These are phyloP conservation scores for Colletotrichum paranaense DNA, from an alignment of 2,329 filamentous ascomycete species.

Conservation along the genomic window DNA sequence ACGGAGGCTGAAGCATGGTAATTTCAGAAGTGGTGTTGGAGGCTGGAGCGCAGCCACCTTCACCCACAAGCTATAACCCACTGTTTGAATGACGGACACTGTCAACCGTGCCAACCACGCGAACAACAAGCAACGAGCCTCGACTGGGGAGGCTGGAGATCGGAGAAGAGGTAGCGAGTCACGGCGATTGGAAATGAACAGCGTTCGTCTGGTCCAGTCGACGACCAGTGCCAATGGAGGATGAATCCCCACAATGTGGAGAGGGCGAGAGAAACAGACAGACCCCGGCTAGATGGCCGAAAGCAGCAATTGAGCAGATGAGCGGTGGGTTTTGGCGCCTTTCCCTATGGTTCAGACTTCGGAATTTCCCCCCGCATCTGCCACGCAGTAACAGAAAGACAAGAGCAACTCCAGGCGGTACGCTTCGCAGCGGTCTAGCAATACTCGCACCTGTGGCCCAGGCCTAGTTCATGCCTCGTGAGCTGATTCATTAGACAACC, in stretches of 20 bases:
- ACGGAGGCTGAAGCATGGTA: neutral
- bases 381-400: too few species aligned
- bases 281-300: slow-evolving; percentile 18
- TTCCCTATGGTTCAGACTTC: neutral
- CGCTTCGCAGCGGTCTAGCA: slow-evolving; percentile 19
- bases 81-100: neutral
- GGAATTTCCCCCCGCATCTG: neutral
- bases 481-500: neutral
- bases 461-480: neutral
- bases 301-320: slow-evolving; percentile 34
- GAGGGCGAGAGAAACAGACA: neutral
- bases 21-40: neutral
- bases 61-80: neutral
- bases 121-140: slow-evolving; percentile 10
- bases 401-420: neutral
- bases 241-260: slow-evolving; percentile 17
- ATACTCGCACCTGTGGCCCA: neutral
- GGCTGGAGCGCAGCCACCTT: neutral
- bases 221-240: slow-evolving; percentile 15
- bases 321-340: slow-evolving; percentile 13
- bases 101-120: neutral
- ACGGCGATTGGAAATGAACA: slow-evolving; percentile 32
- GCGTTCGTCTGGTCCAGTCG: slow-evolving; percentile 31
- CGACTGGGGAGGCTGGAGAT: slow-evolving; percentile 27
- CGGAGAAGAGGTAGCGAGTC: slow-evolving; percentile 23